phyloP scores from a whole-genome alignment of 2,329 filamentous ascomycete genomes.

The Ophiostoma pallidulum region DNA sequence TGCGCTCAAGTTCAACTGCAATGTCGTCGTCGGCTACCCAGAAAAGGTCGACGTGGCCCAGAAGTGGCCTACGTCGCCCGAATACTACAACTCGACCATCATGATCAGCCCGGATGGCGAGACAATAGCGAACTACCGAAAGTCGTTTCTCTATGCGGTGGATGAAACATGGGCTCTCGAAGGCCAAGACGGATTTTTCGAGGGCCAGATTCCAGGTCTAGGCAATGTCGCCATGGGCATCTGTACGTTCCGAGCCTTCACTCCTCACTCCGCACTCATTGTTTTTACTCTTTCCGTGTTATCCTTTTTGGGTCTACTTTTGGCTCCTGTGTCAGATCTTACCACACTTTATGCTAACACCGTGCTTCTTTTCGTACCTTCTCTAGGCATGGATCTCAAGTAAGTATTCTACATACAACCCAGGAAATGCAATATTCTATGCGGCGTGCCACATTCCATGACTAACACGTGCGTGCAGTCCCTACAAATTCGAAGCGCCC shows the following conservation, averaged over 20 bases:
- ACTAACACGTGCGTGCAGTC: constrained; percentile 24
- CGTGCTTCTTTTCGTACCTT: too few species aligned
- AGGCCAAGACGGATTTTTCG: constrained; percentile 41
- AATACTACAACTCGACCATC: constrained; percentile 48
- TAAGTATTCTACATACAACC: constrained; percentile 27
- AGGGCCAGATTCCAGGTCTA: constrained; percentile 34
- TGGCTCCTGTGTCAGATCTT: too few species aligned
- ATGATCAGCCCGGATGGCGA: constrained; percentile 50
- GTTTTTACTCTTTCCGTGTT: too few species aligned
- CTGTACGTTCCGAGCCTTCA: constrained; percentile 31
- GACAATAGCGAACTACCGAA: constrained; percentile 52
- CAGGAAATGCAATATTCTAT: too few species aligned
- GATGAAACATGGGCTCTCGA: constrained; percentile 55
- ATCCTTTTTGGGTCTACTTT: too few species aligned
- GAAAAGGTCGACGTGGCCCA: constrained; percentile 49
- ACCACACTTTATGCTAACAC: not conserved
- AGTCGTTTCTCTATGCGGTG: constrained; percentile 47
- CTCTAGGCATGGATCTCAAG: constrained; percentile 53
- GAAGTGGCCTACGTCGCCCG: constrained; percentile 41
- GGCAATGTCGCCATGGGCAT: constrained; percentile 50
- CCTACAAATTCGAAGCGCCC: constrained; percentile 41
- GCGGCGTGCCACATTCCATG: too few species aligned
- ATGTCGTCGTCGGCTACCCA: constrained; percentile 64
- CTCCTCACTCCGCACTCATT: too few species aligned
- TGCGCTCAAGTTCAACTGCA: constrained; percentile 57